Evolutionary conservation across 1,139 yeast species (phyloP).

Genomic region (Candida gigantensis): DNA sequence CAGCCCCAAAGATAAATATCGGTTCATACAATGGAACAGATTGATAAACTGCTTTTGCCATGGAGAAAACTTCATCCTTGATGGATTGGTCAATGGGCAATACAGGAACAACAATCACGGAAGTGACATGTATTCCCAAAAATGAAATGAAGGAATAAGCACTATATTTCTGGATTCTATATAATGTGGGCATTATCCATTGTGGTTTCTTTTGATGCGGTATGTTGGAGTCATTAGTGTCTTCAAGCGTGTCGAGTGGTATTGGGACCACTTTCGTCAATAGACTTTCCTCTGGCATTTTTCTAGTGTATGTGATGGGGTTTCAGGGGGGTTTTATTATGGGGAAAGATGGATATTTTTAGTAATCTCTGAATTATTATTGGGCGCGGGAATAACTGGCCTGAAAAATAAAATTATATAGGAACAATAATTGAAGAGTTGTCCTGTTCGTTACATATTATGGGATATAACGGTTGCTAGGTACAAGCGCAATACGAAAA

Average conservation of each 20-base stretch:
- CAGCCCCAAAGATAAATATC: slow-evolving; percentile 48
- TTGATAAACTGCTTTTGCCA: slow-evolving; percentile 65
- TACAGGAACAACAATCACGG: slow-evolving; percentile 58
- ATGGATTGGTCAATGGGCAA: slow-evolving; percentile 36
- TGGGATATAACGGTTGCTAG: too few relatives aligned
- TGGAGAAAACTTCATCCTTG: slow-evolving; percentile 58
- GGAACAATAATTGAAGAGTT: too few relatives aligned
- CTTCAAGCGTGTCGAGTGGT: slow-evolving; percentile 11
- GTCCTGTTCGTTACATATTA: too few relatives aligned
- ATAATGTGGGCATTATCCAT: slow-evolving; percentile 16
- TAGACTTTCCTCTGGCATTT: slow-evolving; percentile 3
- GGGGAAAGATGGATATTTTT: too few relatives aligned
- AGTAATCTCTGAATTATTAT: too few relatives aligned
- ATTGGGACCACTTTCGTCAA: slow-evolving; percentile 10
- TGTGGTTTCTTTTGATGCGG: not conserved
- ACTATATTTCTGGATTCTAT: slow-evolving; percentile 56
- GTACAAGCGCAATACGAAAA: too few relatives aligned
- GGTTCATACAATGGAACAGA: slow-evolving; percentile 49
- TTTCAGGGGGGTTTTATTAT: too few relatives aligned
- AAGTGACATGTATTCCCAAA: slow-evolving; percentile 56
- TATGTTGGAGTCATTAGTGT: not conserved
- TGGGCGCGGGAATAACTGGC: too few relatives aligned
- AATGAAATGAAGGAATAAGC: slow-evolving; percentile 61
- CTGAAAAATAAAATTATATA: too few relatives aligned
- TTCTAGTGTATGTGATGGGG: too few relatives aligned